These are phyloP conservation scores for Porphyrellus cyaneotinctus DNA, from an alignment of 768 basidiomycete species.

Conservation along the genomic window DNA sequence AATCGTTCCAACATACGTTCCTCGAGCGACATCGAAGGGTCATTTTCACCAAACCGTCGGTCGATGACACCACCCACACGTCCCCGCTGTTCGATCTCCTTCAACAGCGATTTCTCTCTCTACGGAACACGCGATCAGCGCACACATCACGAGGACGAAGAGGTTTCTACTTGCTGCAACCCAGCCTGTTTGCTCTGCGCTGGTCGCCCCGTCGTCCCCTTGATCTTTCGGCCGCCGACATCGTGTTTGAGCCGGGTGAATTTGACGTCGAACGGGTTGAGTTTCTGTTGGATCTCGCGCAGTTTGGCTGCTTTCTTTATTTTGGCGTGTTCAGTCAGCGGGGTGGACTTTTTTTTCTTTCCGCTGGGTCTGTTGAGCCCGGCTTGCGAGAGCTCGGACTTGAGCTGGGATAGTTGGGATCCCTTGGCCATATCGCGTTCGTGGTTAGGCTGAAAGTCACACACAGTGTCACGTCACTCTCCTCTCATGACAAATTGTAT, in stretches of 20 bases:
- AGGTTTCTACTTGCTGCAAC: conserved; percentile 69
- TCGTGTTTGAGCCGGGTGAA: conserved; percentile 91
- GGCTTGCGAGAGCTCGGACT: conserved; percentile 73
- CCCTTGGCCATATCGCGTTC: conserved; percentile 52
- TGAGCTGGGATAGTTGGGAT: conserved; percentile 90
- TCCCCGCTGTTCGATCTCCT: conserved; percentile 78
- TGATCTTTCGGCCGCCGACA: conserved; percentile 83
- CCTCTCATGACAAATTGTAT: no score
- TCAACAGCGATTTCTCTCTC: conserved; percentile 85
- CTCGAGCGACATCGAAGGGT: conserved; percentile 88
- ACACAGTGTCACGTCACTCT: neutral
- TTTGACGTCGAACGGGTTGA: conserved; percentile 94
- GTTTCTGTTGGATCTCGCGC: conserved; percentile 73
- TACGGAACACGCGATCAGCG: conserved; percentile 28
- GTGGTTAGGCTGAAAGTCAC: neutral
- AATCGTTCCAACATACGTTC: conserved; percentile 97
- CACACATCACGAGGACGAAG: neutral
- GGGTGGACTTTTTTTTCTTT: conserved; percentile 64
- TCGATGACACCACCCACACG: conserved; percentile 89
- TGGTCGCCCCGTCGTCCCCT: conserved; percentile 78
- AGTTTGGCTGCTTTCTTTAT: conserved; percentile 78
- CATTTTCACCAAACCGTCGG: conserved; percentile 93
- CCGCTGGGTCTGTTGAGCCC: conserved; percentile 64
- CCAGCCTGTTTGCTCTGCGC: conserved; percentile 88
- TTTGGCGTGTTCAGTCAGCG: conserved; percentile 68